A percentile compares a stretch with the other conserved stretches of the same genome.
phyloP scores from a whole-genome alignment of 192 early-diverging fungal species.

The Chytriomyces confervae region DNA sequence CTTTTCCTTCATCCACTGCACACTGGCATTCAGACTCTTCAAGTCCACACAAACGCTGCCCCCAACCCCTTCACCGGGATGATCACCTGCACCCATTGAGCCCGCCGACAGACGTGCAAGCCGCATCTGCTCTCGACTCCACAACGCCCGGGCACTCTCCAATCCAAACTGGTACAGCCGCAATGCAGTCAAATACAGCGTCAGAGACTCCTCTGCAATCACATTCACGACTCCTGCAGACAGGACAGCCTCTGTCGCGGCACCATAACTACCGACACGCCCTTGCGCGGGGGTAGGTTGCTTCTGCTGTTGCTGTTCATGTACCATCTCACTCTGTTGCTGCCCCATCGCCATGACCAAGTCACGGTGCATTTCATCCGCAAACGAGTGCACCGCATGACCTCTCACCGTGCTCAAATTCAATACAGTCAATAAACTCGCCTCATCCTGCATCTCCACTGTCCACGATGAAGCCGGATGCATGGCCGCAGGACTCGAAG shows the following conservation, averaged over 20 bases:
- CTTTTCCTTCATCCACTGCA: slow-evolving; percentile 88
- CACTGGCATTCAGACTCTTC: slow-evolving; percentile 61
- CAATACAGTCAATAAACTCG: slow-evolving; percentile 41
- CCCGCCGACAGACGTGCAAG: not conserved
- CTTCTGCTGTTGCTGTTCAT: not conserved
- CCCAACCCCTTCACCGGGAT: not conserved
- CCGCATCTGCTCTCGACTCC: slow-evolving; percentile 33
- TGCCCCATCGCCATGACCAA: slow-evolving; percentile 5
- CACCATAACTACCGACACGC: not conserved
- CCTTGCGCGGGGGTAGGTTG: not conserved
- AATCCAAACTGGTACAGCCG: slow-evolving; percentile 55
- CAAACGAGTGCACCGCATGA: slow-evolving; percentile 51
- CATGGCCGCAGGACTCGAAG: not conserved
- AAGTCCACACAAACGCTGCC: slow-evolving; percentile 30
- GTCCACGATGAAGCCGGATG: not conserved
- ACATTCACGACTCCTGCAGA: not conserved
- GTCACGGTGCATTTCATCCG: slow-evolving; percentile 37
- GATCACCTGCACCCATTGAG: no score
- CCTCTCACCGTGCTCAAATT: slow-evolving; percentile 50
- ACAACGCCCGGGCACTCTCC: slow-evolving; percentile 50
- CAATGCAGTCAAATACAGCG: slow-evolving; percentile 50
- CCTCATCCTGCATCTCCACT: slow-evolving; percentile 7
- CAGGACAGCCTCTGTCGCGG: not conserved
- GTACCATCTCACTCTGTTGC: not conserved
- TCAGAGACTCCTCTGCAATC: slow-evolving; percentile 34